These are phyloP conservation scores for Lactifluus subvellereus DNA, from an alignment of 768 basidiomycete genomes.

Conservation along the genomic window DNA sequence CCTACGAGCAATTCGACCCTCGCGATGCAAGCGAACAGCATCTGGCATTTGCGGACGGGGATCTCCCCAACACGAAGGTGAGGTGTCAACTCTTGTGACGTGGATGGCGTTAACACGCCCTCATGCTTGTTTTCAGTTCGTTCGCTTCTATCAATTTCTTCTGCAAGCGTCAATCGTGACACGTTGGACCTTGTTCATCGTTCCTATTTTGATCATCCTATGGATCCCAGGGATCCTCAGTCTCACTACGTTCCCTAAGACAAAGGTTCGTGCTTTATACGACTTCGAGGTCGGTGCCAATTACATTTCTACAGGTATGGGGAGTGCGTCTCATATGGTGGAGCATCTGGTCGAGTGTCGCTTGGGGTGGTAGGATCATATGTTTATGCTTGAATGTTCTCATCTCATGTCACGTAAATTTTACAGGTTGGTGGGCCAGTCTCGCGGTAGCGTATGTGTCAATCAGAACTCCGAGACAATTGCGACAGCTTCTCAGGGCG, in stretches of 20 bases:
- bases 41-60: slow-evolving; percentile 55
- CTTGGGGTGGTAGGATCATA: slow-evolving; percentile 57
- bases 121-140: slow-evolving; percentile 36
- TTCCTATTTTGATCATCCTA: slow-evolving; percentile 59
- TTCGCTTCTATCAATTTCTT: slow-evolving; percentile 65
- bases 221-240: slow-evolving; percentile 77
- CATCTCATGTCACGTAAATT: slow-evolving; percentile 1
- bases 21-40: slow-evolving; percentile 47
- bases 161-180: slow-evolving; percentile 71
- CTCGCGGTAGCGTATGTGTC: slow-evolving; percentile 55
- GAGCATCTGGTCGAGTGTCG: slow-evolving; percentile 78
- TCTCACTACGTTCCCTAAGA: slow-evolving; percentile 46
- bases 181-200: slow-evolving; percentile 73
- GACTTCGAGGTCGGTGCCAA: not conserved
- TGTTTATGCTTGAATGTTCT: not conserved
- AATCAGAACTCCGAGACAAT: slow-evolving; percentile 1
- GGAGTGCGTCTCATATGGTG: slow-evolving; percentile 62
- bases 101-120: not conserved
- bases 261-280: slow-evolving; percentile 37
- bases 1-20: slow-evolving; percentile 54
- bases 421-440: slow-evolving; percentile 69
- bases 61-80: slow-evolving; percentile 52
- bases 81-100: not conserved
- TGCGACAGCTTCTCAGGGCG: not conserved
- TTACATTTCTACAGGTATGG: slow-evolving; percentile 41